Base-by-base conservation (phyloP, 2,329 filamentous ascomycete genomes). In the Diaporthe sp. region DNA sequence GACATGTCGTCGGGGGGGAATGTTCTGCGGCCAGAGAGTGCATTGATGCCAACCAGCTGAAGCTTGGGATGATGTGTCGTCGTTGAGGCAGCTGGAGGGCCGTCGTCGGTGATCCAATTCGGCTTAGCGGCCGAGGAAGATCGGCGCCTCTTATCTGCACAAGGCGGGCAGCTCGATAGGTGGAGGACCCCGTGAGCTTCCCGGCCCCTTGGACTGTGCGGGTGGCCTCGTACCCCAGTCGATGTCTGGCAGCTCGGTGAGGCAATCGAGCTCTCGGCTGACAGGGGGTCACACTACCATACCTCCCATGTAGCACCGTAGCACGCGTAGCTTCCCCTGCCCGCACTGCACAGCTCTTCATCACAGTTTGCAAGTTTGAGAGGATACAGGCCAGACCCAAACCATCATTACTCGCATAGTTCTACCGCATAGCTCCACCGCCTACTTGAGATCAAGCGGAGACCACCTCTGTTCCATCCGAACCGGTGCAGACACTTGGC, bases 221-320 rank as follows among this genome's bases (percentile, higher is more conserved):
- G 37, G 20, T 49, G 34, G 42, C 61, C 42, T n/a, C 4, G 7
- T 17, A 47, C 22, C 63, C 63, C 63, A 39, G 44, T 51, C 63
- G 34, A 39, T 68, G 31, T 31, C 49, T 70, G 47, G 37, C 65
- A 42, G 44, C 49, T 55, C 65, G 65, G 65, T 70, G 65, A 70
- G 34, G 65, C 65, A 70, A 70, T 70, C 65, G 49, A 55, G 65
- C 65, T 68, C 9, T 68, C 65, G 65, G 47, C 47, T 68, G 47
- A 68, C 47, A 39, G 47, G 47, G 47, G 31, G 47, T 13, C 22
- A 39, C 47, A 34, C 22, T 39, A 13, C 65, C 63, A 39, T 34
- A 22, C 55, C 8, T 58, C 31, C 31, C 37, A 58, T 67, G 63
- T 51, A 37, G 49, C 28, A 39, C 63, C 37, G 22, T 25, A 68